Base-by-base conservation (phyloP, 768 basidiomycete genomes). In the Clavulina sp. region DNA sequence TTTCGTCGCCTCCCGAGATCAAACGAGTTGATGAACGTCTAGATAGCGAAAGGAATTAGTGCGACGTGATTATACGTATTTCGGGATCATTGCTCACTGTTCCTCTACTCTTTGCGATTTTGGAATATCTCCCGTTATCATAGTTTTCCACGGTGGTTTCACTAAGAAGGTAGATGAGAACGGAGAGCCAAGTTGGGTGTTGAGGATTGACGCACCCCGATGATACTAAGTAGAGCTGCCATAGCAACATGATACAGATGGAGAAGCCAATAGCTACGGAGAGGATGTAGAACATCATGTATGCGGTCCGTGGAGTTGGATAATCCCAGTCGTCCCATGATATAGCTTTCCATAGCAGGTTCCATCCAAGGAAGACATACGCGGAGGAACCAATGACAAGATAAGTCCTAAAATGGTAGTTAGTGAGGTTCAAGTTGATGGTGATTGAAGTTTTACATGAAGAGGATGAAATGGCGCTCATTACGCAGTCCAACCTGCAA, bases 381-480 rank as follows among this genome's bases (percentile, higher is more conserved):
- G 69, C 78, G 52, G 78, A 73, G 13, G 83, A 77, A 1, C 78
- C 70, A 2, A 88, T 52, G 21, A 84, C 77, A 34, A 96, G 78
- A 64, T 93, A 95, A 28, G 72, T 70, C 77, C 88, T 92, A 41
- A 13, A 49, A 23, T 3, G 50, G 54, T 23, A 23, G 23, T 32
- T 56, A 48, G 23, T 29, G 3, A 33, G 36, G 31, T 49, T 49
- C 26, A 52, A 1, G 28, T 1, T 21, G 36, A 9, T 3, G 7
- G 38, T 31, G 48, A 48, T 49, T 33, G 50, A 26, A 5, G 51
- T 38, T 21, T 38, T 56, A 86, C 87, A 97, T 82, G 73, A 97
- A 99, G 44, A 97, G 68, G 34, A 93, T 74, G 59, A 99, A 99
- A 66, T 96, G 89, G 0, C 93, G 79, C 62, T 96, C 92, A 59